These are phyloP conservation scores for Domatiomyces globalis DNA, from an alignment of 2,329 filamentous ascomycete genomes.

Conservation along the genomic window DNA sequence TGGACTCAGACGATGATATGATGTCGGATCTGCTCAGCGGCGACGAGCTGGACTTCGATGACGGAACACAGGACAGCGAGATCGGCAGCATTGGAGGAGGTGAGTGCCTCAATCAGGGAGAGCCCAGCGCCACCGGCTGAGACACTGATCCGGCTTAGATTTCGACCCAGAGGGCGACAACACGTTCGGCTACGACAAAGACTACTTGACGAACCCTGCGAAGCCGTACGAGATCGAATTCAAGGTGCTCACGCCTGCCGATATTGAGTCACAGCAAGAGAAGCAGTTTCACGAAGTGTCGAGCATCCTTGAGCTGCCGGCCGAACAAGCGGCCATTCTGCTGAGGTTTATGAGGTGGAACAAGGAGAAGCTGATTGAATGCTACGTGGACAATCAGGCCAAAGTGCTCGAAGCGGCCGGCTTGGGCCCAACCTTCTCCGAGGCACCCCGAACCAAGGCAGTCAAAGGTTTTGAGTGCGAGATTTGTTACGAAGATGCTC, in stretches of 20 bases:
- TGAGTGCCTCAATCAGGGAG: slow-evolving; percentile 2
- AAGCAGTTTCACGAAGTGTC: slow-evolving; percentile 80
- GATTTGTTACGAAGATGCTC: slow-evolving; percentile 86
- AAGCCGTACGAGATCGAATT: slow-evolving; percentile 73
- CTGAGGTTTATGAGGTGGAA: slow-evolving; percentile 89
- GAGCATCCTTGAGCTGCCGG: slow-evolving; percentile 73
- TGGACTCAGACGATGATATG: slow-evolving; percentile 95
- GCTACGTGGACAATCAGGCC: slow-evolving; percentile 82
- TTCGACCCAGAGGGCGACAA: slow-evolving; percentile 45
- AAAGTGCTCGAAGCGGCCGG: slow-evolving; percentile 74
- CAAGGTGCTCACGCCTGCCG: slow-evolving; percentile 62
- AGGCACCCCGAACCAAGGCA: slow-evolving; percentile 53
- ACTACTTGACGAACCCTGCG: slow-evolving; percentile 56
- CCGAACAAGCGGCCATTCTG: slow-evolving; percentile 81
- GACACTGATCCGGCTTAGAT: slow-evolving; percentile 27
- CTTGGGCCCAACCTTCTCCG: slow-evolving; percentile 50
- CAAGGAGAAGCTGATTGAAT: slow-evolving; percentile 83
- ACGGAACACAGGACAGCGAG: slow-evolving; percentile 56
- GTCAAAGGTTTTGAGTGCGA: slow-evolving; percentile 74
- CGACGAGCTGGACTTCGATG: slow-evolving; percentile 53
- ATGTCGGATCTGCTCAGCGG: slow-evolving; percentile 72
- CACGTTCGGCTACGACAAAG: slow-evolving; percentile 53
- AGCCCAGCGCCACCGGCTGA: neutral
- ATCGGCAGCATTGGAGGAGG: slow-evolving; percentile 28
- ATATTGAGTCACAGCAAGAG: slow-evolving; percentile 76